Conservation (phyloP, 2,329 filamentous ascomycete species). For the Penicillium frequentans region DNA sequence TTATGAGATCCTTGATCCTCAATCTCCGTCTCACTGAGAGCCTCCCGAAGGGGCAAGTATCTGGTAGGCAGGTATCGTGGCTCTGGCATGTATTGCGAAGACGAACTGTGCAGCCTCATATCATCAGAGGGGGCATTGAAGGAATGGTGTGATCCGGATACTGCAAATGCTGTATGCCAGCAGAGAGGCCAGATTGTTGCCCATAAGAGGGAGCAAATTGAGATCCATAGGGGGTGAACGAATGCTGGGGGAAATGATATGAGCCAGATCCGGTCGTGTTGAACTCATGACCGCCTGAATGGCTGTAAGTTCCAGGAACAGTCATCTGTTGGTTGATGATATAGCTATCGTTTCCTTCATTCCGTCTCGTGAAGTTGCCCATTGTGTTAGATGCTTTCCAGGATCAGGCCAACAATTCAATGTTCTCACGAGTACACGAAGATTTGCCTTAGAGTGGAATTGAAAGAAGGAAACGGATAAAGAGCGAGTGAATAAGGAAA, state of each 20-base stretch:
- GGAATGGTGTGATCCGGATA: conserved; percentile 34
- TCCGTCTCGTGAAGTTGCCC: conserved; percentile 43
- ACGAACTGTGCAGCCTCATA: conserved; percentile 32
- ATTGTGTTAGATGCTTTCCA: conserved; percentile 26
- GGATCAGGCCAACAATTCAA: background rate
- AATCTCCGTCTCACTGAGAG: conserved; percentile 37
- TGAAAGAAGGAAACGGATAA: background rate
- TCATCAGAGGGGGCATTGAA: conserved; percentile 35
- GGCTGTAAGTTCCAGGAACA: conserved; percentile 33
- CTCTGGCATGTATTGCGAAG: conserved; percentile 33
- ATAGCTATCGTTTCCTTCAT: conserved; percentile 37
- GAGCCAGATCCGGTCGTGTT: conserved; percentile 27
- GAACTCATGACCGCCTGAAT: conserved; percentile 33
- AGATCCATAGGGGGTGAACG: conserved; percentile 38
- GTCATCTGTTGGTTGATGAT: conserved; percentile 35
- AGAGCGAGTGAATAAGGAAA: background rate
- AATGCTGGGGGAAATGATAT: conserved; percentile 35
- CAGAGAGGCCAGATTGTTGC: conserved; percentile 31
- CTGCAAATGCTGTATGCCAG: conserved; percentile 33
- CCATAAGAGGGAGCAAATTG: conserved; percentile 38
- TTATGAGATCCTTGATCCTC: conserved; percentile 48
- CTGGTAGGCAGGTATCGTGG: conserved; percentile 33
- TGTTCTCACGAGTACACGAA: background rate
- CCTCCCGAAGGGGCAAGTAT: conserved; percentile 38
- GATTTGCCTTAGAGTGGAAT: background rate